Base-by-base conservation (phyloP, 2,329 filamentous ascomycete genomes). In the Rugonectria rugulosa region DNA sequence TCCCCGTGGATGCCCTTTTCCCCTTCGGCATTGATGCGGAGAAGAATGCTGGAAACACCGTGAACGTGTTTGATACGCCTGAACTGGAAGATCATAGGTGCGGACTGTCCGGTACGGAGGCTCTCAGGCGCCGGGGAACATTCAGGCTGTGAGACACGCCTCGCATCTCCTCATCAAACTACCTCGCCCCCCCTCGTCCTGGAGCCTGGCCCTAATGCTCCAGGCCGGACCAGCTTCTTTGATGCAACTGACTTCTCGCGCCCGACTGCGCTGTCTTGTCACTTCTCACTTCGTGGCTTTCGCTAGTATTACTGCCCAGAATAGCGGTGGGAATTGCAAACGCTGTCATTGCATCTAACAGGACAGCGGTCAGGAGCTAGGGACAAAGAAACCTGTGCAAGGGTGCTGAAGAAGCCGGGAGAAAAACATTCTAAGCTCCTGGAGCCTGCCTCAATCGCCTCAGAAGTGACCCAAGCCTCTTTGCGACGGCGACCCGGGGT, bases 261-360 rank as follows among this genome's bases (percentile, higher is more conserved):
- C 46, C 46, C 17, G 34, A 49, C 26, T 21, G 49, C 45, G 24
- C 47, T 43, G 62, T 58, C 42, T 59, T 27, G 64, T 68, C 64
- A 68, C 65, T 60, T 68, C 57, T 68, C 66, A 68, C 53, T 65
- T 66, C 45, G 66, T 68, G 64, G 66, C 66, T 57, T 67, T 56
- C 52, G 43, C 49, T 61, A 58, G 53, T 57, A 60, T 61, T 49
- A 54, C 45, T 49, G 31, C 40, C 53, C 54, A 59, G 53, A 58
- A 62, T 34, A 61, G 64, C 64, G 64, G 66, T 68, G 64, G 66
- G 46, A 57, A 56, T 58, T 54, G 45, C 65, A 49, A 64, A 59
- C 61, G 55, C 45, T 57, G 42, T 34, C 50, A 46, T 48, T 26
- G 51, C 56, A 52, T 61, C 52, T 59, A 53, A 55, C 50, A 66